These are phyloP conservation scores for Inga leiocalycina DNA, from an alignment of 306 rosid species.

Conservation along the genomic window DNA sequence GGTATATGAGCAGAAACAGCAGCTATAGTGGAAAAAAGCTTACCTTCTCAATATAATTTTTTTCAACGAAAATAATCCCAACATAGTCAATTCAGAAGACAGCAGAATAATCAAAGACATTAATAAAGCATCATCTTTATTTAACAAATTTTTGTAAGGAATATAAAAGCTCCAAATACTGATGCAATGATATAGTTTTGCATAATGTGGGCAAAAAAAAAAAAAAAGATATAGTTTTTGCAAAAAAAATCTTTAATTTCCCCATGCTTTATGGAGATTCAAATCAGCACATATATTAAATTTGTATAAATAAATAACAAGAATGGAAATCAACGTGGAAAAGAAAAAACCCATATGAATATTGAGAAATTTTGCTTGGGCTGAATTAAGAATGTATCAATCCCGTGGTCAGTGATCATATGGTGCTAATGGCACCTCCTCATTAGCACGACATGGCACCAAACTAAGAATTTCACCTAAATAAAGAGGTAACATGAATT, in stretches of 20 bases:
- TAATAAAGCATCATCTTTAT: not conserved
- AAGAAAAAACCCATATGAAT: not conserved
- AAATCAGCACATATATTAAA: not conserved
- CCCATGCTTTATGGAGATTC: not conserved
- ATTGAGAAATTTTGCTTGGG: not conserved
- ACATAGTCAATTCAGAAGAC: not conserved
- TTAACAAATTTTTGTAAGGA: not conserved
- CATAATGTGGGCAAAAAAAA: too few relatives aligned
- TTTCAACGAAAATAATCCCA: not conserved
- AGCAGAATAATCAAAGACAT: not conserved
- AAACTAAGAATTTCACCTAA: not conserved
- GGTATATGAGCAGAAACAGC: not conserved
- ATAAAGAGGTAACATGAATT: slow-evolving; percentile 19
- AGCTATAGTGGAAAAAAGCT: not conserved
- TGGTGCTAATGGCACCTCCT: not conserved
- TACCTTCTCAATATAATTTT: not conserved
- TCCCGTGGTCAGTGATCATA: not conserved
- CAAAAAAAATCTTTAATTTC: not conserved
- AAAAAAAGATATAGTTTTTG: not conserved
- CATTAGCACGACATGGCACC: not conserved
- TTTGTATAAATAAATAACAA: too few relatives aligned
- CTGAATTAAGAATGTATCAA: not conserved
- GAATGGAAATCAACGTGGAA: not conserved
- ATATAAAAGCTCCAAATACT: not conserved
- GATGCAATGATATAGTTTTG: not conserved